Evolutionary conservation across 257 asterid species (phyloP), one percentile per base, ranked within the genome.

Genomic region (Thymus mandschuricus): DNA sequence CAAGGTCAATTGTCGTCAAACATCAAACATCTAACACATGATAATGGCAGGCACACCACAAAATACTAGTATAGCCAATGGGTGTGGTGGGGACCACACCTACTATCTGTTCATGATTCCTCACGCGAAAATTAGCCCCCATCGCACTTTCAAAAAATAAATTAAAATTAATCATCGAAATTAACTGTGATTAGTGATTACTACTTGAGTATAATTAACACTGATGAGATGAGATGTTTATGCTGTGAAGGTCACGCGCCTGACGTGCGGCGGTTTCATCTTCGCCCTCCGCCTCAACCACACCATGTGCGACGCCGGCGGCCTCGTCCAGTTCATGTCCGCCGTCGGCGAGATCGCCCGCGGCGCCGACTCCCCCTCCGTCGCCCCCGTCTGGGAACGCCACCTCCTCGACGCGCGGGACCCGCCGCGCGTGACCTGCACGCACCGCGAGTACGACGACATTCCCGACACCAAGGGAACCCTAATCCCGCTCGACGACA

Each of bases 221-320:
- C 38, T 34, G 40, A 35, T 35, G 6, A 21, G 21, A 21, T 21
- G 21, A 21, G 21, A 38, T 38, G 4, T 38, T 4, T 38, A 38
- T 38, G 4, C 41, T 38, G 4, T 38, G 41, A 38, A 38, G 41
- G 44, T 44, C 49, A 44, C 77, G 59, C 77, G 77, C 40, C 71
- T 72, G 1, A 15, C 31, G 64, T 72, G 77, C 50, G 76, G 76
- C 28, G 88, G 96, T 6, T 89, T 87, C 58, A 81, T 89, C 27
- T 79, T 91, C 1, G 89, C 89, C 1, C 58, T 87, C 34, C 89
- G 91, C 40, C 84, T 84, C 15, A 89, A 91, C 34, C 97, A 91
- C 87, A 80, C 95, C 0, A 81, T 89, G 81, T 9, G 87, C 44
- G 97, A 91, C 30, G 96, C 82, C 2, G 62, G 83, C 0, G 97